Evolutionary conservation across 345 rosid species (phyloP).

Genomic region (Syzygium jambos): DNA sequence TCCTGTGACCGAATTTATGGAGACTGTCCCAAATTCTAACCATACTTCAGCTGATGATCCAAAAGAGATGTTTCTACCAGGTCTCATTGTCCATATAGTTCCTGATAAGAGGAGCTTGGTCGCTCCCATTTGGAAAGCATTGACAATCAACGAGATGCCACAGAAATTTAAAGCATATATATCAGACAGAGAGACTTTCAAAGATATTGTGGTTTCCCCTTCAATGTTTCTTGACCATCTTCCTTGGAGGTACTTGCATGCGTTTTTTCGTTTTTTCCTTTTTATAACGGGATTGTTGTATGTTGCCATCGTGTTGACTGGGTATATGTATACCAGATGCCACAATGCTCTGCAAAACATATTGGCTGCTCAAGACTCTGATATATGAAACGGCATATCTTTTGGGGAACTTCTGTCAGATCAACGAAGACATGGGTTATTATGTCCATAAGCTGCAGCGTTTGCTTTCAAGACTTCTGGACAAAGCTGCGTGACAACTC

Average conservation of each 20-base stretch:
- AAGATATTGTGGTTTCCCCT: constrained; percentile 68
- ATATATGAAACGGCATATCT: background rate
- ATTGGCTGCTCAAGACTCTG: constrained; percentile 36
- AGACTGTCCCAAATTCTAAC: constrained; percentile 34
- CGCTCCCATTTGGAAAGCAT: constrained; percentile 48
- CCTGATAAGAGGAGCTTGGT: constrained; percentile 23
- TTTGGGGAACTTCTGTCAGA: background rate
- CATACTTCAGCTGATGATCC: constrained; percentile 23
- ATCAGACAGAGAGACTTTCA: constrained; percentile 58
- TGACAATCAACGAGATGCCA: constrained; percentile 24
- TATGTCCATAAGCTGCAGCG: background rate
- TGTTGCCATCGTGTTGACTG: background rate
- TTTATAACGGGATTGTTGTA: background rate
- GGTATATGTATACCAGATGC: constrained; percentile 36
- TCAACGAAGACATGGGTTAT: background rate
- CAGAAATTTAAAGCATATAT: constrained; percentile 50
- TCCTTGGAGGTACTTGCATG: constrained; percentile 70
- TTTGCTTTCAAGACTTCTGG: background rate
- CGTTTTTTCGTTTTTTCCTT: background rate
- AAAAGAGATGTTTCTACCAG: constrained; percentile 70
- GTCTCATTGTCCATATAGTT: constrained; percentile 67
- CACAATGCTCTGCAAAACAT: constrained; percentile 51
- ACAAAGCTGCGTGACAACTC: background rate
- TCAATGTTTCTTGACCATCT: constrained; percentile 93
- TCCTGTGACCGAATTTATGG: constrained; percentile 57